A percentile compares a stretch with the other conserved stretches of the same genome.
Evolutionary conservation across 176 grass and related monocot genomes (phyloP).

Genomic region (Triticum aestivum): DNA sequence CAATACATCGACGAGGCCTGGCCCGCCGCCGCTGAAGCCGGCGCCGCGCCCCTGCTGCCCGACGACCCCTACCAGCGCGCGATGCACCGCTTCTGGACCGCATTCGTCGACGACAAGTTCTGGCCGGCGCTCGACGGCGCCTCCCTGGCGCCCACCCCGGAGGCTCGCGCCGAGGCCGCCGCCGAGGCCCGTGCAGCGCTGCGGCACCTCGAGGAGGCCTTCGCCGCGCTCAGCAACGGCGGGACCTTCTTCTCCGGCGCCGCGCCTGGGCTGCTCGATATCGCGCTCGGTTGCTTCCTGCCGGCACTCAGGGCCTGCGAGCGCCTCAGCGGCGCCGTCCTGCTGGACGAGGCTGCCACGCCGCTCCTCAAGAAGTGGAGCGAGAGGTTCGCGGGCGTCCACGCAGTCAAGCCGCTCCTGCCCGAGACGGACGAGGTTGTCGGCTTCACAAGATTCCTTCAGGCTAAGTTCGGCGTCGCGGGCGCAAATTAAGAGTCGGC

Average conservation of each 20-base stretch:
- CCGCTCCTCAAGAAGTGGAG: slow-evolving; percentile 34
- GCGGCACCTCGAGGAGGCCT: slow-evolving; percentile 15
- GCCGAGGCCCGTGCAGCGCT: slow-evolving; percentile 21
- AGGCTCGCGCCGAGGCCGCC: background rate
- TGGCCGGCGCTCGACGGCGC: slow-evolving; percentile 40
- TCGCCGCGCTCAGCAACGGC: background rate
- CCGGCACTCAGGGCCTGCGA: slow-evolving; percentile 51
- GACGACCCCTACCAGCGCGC: slow-evolving; percentile 54
- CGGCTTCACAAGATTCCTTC: slow-evolving; percentile 42
- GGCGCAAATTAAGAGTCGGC: background rate
- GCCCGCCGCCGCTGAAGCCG: background rate
- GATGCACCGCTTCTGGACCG: slow-evolving; percentile 71
- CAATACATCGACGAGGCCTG: slow-evolving; percentile 50
- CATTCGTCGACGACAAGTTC: slow-evolving; percentile 50
- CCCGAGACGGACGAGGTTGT: slow-evolving; percentile 40
- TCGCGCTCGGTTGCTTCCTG: slow-evolving; percentile 43
- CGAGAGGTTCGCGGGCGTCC: background rate
- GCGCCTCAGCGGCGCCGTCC: slow-evolving; percentile 10
- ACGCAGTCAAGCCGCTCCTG: slow-evolving; percentile 3
- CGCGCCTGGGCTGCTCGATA: slow-evolving; percentile 34
- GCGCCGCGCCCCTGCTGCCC: slow-evolving; percentile 3
- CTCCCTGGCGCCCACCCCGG: slow-evolving; percentile 13
- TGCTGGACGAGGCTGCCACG: slow-evolving; percentile 11
- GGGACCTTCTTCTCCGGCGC: slow-evolving; percentile 24
- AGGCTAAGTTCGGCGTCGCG: slow-evolving; percentile 22